A percentile compares a stretch with the other conserved stretches of the same genome.
These are phyloP conservation scores for Boletus vermiculosoides DNA, from an alignment of 768 basidiomycete genomes.

Conservation along the genomic window DNA sequence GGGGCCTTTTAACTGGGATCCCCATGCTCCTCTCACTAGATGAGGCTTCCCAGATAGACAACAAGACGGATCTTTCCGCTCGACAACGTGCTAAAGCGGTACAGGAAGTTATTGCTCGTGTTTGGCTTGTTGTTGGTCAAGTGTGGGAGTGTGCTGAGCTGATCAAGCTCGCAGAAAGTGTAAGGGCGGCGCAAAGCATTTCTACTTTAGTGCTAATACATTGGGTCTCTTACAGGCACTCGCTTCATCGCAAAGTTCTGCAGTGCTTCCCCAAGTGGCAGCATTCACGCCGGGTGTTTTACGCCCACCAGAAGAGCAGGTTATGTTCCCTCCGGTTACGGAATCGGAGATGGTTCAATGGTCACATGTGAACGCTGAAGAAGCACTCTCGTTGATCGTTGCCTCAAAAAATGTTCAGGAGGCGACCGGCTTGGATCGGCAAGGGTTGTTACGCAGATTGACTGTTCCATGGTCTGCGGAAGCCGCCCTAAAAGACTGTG, in stretches of 20 bases:
- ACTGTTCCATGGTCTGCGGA: slow-evolving; percentile 70
- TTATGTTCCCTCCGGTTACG: slow-evolving; percentile 39
- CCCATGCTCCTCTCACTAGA: slow-evolving; percentile 87
- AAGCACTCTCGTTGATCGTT: slow-evolving; percentile 56
- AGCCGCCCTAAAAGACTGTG: slow-evolving; percentile 73
- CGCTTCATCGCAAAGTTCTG: slow-evolving; percentile 38
- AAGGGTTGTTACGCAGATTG: slow-evolving; percentile 53
- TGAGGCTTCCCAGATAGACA: slow-evolving; percentile 44
- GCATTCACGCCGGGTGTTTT: slow-evolving; percentile 40
- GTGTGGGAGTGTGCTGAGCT: slow-evolving; percentile 68
- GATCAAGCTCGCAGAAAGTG: slow-evolving; percentile 53
- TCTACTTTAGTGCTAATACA: slow-evolving; percentile 17
- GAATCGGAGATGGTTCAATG: slow-evolving; percentile 20
- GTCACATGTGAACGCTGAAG: slow-evolving; percentile 50
- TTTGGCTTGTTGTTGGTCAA: slow-evolving; percentile 68
- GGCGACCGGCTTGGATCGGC: slow-evolving; percentile 61
- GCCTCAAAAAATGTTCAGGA: slow-evolving; percentile 55
- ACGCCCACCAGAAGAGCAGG: slow-evolving; percentile 43
- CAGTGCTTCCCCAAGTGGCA: slow-evolving; percentile 37
- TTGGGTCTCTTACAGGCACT: slow-evolving; percentile 41
- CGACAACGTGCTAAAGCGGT: slow-evolving; percentile 51
- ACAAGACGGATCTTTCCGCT: slow-evolving; percentile 37
- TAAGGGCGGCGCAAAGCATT: slow-evolving; percentile 32
- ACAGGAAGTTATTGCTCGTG: slow-evolving; percentile 57
- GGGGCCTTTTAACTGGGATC: slow-evolving; percentile 71